Evolutionary conservation across 371 early-diverging fungal genomes (phyloP).

Genomic region (Apophysomyces elegans): DNA sequence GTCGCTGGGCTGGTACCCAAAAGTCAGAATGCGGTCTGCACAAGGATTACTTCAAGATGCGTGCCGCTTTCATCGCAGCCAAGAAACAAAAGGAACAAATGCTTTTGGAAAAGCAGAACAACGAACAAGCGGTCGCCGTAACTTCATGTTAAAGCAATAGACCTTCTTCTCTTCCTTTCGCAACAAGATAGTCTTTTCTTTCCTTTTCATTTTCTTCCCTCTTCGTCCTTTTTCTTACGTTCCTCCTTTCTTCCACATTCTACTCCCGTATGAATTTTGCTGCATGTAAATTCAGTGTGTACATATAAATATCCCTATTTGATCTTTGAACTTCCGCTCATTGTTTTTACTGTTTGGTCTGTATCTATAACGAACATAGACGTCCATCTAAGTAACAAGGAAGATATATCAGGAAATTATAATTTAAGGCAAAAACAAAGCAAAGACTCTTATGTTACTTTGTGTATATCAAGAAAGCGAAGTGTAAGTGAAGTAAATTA

Average conservation of each 20-base stretch:
- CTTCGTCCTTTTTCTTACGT: neutral
- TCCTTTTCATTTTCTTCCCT: neutral
- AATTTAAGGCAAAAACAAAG: no score
- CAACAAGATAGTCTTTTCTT: neutral
- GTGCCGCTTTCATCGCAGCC: constrained; percentile 64
- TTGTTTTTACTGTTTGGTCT: neutral
- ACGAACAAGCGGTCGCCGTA: neutral
- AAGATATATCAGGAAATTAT: no score
- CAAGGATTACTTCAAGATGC: constrained; percentile 94
- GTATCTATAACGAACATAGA: neutral
- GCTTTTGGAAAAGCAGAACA: constrained; percentile 22
- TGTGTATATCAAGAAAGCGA: no score
- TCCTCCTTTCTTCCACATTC: neutral
- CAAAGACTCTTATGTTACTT: no score
- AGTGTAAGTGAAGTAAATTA: no score
- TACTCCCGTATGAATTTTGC: neutral
- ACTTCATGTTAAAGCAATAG: neutral
- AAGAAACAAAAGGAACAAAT: constrained; percentile 51
- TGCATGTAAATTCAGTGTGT: no score
- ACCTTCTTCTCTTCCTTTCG: neutral
- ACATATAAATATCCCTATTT: no score
- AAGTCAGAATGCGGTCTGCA: constrained; percentile 95
- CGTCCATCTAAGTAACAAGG: no score
- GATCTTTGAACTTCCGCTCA: no score
- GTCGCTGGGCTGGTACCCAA: constrained; percentile 87